Base-by-base conservation (phyloP, 2,329 filamentous ascomycete species). In the Tothia fuscella region DNA sequence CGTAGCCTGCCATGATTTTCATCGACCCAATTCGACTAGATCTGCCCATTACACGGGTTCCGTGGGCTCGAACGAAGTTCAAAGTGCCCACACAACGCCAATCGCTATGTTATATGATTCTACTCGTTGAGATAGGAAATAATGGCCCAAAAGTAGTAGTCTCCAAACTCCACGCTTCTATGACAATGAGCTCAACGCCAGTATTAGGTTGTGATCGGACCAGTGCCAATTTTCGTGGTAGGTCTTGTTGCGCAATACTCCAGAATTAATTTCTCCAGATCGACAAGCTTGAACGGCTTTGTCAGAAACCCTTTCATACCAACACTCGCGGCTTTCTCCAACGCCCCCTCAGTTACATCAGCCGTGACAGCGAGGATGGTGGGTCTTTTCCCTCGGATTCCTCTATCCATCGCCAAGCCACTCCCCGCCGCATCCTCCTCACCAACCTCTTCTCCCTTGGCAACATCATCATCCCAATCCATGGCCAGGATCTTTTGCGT, bases 251-350 rank as follows among this genome's bases (percentile, higher is more conserved):
- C 53, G 49, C 64, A 68, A 46, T 67, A 66, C 49, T 68, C 63
- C 38, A 60, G 52, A 47, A 80, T 78, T 51, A 80, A 57, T 46
- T 70, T 66, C 57, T 79, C 74, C 49, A 80, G 60, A 56, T 80
- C 76, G 42, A 67, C 58, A 42, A 79, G 61, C 53, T 76, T 76
- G 55, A 77, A 80, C 6, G 77, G 78, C 53, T 82, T 82, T 29
- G 74, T 78, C 67, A 81, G 73, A 50, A 79, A 79, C 2, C 77
- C 77, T 53, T 74, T 74, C 68, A 82, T 81, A 28, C 77, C 78
- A 5, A 72, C 75, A 50, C 68, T 66, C 5, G 68, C 72, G 13
- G 76, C 76, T 39, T 72, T 67, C 42, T 71, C 68, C 41, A 80
- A 61, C 6, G 77, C 76, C 34, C 71, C 71, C 45, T 78, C 74